Percentiles rank a stretch among this genome's conserved stretches.
Conservation (phyloP, 179 eudicot species). For the Silene noctiflora region DNA sequence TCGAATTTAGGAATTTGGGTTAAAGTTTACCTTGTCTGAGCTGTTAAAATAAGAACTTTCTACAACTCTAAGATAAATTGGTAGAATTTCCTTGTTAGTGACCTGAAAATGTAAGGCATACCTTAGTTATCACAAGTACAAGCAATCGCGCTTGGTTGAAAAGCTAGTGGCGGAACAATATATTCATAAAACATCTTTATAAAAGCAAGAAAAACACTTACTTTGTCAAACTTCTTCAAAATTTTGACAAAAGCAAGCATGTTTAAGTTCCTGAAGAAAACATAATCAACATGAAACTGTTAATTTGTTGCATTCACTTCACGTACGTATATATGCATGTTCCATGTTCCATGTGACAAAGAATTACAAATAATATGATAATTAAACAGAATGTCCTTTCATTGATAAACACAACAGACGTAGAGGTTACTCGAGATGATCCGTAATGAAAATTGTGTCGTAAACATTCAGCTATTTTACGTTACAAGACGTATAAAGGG, state of each 20-base stretch:
- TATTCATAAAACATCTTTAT: constrained; percentile 3
- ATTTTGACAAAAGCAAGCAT: constrained; percentile 88
- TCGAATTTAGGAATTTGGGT: too few relatives aligned
- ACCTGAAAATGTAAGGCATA: constrained; percentile 50
- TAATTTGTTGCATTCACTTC: constrained; percentile 9
- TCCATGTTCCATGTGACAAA: constrained; percentile 25
- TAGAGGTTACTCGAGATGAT: too few relatives aligned
- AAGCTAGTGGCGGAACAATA: constrained; percentile 11
- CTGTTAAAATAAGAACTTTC: constrained; percentile 90
- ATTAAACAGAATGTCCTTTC: too few relatives aligned
- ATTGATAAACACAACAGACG: too few relatives aligned
- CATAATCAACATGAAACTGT: constrained; percentile 17
- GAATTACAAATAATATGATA: too few relatives aligned
- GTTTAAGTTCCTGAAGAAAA: constrained; percentile 75
- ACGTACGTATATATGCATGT: constrained; percentile 23
- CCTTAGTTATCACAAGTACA: constrained; percentile 16
- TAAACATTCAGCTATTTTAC: too few relatives aligned
- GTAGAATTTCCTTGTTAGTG: constrained; percentile 70
- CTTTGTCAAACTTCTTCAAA: constrained; percentile 88
- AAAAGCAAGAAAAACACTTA: constrained; percentile 32
- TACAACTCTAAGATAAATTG: constrained; percentile 78
- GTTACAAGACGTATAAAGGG: too few relatives aligned
- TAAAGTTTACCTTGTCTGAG: constrained; percentile 70
- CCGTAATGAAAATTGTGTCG: too few relatives aligned
- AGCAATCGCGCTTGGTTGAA: background rate